These are phyloP conservation scores for Craterostigma plantagineum DNA, from an alignment of 257 asterid genomes.

Conservation along the genomic window DNA sequence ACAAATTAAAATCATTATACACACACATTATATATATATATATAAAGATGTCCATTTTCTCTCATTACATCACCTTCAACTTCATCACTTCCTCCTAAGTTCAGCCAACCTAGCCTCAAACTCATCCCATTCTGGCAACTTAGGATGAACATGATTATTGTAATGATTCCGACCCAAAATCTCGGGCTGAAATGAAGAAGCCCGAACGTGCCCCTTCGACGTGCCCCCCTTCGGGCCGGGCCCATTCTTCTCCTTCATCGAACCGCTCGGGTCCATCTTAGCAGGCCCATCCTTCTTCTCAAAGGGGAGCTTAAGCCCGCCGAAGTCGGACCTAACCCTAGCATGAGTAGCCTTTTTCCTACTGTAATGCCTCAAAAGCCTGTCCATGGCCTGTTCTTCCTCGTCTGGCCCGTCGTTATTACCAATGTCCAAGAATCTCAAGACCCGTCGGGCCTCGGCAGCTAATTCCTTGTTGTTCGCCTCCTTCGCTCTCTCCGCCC, in stretches of 20 bases:
- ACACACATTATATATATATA: too few species aligned
- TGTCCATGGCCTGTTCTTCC: slow-evolving; percentile 42
- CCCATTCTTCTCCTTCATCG: slow-evolving; percentile 3
- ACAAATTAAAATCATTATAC: too few species aligned
- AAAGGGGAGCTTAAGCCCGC: too few species aligned
- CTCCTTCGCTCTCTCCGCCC: slow-evolving; percentile 3
- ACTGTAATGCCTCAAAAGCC: slow-evolving; percentile 34
- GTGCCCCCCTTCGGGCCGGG: too few species aligned
- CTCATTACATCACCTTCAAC: too few species aligned
- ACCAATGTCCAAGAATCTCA: slow-evolving; percentile 23
- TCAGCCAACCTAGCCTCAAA: slow-evolving; percentile 57
- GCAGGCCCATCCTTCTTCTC: too few species aligned
- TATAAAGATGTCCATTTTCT: too few species aligned
- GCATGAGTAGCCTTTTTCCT: slow-evolving; percentile 12
- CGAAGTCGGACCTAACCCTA: too few species aligned
- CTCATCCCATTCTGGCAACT: slow-evolving; percentile 66
- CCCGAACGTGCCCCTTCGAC: slow-evolving; percentile 23
- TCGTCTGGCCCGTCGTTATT: slow-evolving; percentile 15
- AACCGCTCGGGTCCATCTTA: not conserved
- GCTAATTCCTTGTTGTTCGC: slow-evolving; percentile 14
- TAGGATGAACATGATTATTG: slow-evolving; percentile 55
- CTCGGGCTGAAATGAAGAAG: slow-evolving; percentile 41
- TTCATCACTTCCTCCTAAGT: slow-evolving; percentile 16
- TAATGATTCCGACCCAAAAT: slow-evolving; percentile 4
- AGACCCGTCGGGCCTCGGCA: slow-evolving; percentile 17